Evolutionary conservation across 2,329 filamentous ascomycete genomes (phyloP).

Genomic region (Calycina marina): DNA sequence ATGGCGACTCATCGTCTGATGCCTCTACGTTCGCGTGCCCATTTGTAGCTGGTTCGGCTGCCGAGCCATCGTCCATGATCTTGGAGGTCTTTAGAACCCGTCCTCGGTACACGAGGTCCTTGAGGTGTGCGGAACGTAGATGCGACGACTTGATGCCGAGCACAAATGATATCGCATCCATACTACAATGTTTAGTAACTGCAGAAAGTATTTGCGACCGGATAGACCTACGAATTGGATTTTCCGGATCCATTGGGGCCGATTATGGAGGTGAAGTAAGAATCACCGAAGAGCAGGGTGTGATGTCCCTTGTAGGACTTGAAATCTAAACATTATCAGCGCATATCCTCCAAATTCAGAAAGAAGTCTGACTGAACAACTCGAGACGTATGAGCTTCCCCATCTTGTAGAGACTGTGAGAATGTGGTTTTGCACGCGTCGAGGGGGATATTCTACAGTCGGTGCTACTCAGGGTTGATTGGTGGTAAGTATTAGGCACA

Average conservation of each 20-base stretch:
- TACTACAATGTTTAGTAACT: conserved; percentile 37
- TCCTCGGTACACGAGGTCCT: conserved; percentile 91
- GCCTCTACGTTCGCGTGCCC: conserved; percentile 48
- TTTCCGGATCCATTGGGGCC: conserved; percentile 99
- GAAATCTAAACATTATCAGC: conserved; percentile 78
- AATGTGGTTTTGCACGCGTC: conserved; percentile 7
- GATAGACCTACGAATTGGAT: conserved; percentile 75
- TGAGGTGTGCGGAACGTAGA: conserved; percentile 81
- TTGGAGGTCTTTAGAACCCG: conserved; percentile 84
- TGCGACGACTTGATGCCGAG: conserved; percentile 98
- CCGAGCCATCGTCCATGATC: conserved; percentile 79
- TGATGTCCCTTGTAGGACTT: conserved; percentile 99
- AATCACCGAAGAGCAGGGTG: conserved; percentile 85
- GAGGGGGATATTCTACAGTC: too few species aligned
- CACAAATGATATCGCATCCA: conserved; percentile 99
- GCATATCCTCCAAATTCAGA: too few species aligned
- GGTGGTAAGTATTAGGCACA: too few species aligned
- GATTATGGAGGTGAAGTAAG: conserved; percentile 98
- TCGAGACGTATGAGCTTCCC: conserved; percentile 92
- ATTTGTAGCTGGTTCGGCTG: conserved; percentile 34
- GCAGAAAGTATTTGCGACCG: conserved; percentile 5
- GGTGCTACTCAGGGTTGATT: too few species aligned
- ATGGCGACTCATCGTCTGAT: conserved; percentile 43
- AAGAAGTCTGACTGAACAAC: conserved; percentile 74
- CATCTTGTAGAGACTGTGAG: conserved; percentile 43